Percentiles rank a stretch among this genome's conserved stretches.
Evolutionary conservation across 1,284 basidiomycete genomes (phyloP).

Genomic region (Testicularia cyperi): DNA sequence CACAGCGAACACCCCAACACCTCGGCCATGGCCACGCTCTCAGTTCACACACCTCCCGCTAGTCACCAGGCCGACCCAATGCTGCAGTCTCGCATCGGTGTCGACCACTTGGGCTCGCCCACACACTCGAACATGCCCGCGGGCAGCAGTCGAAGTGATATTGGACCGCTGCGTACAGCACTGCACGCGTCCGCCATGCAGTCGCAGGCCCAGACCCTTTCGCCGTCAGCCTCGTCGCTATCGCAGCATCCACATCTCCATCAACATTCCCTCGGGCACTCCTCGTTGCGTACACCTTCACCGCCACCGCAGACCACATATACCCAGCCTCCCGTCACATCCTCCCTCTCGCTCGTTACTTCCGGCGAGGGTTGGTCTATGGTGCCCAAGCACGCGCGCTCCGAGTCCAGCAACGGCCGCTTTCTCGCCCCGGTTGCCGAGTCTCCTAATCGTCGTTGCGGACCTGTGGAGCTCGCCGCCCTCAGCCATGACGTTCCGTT

Average conservation of each 20-base stretch:
- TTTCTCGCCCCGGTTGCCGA: slow-evolving; percentile 5
- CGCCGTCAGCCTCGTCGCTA: too few species aligned
- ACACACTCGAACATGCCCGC: slow-evolving; percentile 3
- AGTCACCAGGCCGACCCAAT: slow-evolving; percentile 21
- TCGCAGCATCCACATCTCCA: too few species aligned
- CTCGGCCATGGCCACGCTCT: slow-evolving; percentile 33
- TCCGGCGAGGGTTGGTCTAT: slow-evolving; percentile 32
- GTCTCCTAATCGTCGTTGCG: slow-evolving; percentile 21
- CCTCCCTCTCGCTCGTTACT: slow-evolving; percentile 15
- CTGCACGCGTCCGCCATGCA: too few species aligned
- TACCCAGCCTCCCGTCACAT: slow-evolving; percentile 21
- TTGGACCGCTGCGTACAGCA: too few species aligned
- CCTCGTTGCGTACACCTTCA: slow-evolving; percentile 2
- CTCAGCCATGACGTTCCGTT: slow-evolving; percentile 31
- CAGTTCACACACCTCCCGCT: slow-evolving; percentile 24
- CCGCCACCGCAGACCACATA: slow-evolving; percentile 15
- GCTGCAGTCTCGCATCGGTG: slow-evolving; percentile 16
- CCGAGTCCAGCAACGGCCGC: background rate
- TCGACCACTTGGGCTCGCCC: slow-evolving; percentile 17
- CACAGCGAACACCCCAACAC: slow-evolving; percentile 20
- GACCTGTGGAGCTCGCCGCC: slow-evolving; percentile 5
- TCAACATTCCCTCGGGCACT: too few species aligned
- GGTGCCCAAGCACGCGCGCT: slow-evolving; percentile 7
- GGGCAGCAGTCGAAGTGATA: slow-evolving; percentile 1
- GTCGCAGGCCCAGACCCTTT: too few species aligned